Conservation (phyloP, 2,329 filamentous ascomycete genomes). For the Cordyceps cicadae region DNA sequence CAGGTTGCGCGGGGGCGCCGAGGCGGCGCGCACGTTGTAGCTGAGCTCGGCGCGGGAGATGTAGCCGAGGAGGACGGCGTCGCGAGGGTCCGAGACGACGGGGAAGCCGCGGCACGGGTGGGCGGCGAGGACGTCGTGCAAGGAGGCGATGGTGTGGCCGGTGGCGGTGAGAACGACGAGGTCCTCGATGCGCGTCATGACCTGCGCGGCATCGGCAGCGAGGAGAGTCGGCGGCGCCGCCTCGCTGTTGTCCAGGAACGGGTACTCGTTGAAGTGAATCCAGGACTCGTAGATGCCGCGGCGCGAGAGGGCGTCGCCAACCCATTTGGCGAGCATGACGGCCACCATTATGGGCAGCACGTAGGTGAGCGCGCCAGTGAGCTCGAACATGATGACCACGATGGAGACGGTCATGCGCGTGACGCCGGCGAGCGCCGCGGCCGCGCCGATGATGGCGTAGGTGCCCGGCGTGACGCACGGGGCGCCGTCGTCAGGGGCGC, state of each 20-base stretch:
- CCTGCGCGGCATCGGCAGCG: constrained; percentile 74
- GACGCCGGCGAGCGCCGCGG: constrained; percentile 85
- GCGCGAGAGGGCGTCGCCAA: constrained; percentile 88
- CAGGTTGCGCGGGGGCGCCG: constrained; percentile 50
- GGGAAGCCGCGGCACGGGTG: constrained; percentile 87
- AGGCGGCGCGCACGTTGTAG: constrained; percentile 59
- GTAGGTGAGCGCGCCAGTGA: constrained; percentile 91
- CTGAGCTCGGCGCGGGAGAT: constrained; percentile 85
- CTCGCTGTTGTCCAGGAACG: constrained; percentile 83
- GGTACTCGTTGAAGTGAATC: constrained; percentile 95
- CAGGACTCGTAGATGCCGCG: constrained; percentile 95
- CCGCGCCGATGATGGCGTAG: constrained; percentile 93
- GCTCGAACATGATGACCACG: constrained; percentile 98
- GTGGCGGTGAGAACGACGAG: constrained; percentile 79
- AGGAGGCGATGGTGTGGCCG: constrained; percentile 74
- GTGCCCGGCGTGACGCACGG: constrained; percentile 89
- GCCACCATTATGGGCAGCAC: constrained; percentile 98
- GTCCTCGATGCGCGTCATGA: constrained; percentile 91
- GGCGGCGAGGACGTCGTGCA: constrained; percentile 61
- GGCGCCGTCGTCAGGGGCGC: constrained; percentile 62
- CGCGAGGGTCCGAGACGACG: constrained; percentile 68
- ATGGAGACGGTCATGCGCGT: constrained; percentile 97
- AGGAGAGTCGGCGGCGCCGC: constrained; percentile 61
- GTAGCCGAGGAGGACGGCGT: constrained; percentile 79
- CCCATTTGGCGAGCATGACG: constrained; percentile 98